Evolutionary conservation across 495 filamentous ascomycete species (phyloP).

Genomic region (Lasiosphaeria ovina): DNA sequence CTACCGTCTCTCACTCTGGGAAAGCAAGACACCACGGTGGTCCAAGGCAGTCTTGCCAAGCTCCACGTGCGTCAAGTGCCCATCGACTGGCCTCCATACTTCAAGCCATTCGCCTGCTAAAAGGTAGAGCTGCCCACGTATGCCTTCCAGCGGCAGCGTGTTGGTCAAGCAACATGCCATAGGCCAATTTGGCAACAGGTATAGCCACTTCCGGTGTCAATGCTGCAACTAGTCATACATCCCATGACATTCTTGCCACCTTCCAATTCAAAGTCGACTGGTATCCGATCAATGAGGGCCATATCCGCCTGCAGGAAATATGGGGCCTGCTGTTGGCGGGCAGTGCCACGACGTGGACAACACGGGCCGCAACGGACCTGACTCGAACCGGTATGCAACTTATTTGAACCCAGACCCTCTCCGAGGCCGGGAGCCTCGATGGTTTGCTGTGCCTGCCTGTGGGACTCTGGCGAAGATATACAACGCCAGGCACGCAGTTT

Average conservation of each 20-base stretch:
- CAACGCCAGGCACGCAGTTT: conserved; percentile 15
- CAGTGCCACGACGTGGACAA: background rate
- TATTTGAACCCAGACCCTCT: background rate
- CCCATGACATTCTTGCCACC: background rate
- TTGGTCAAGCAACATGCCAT: conserved; percentile 1
- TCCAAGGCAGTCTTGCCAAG: conserved; percentile 16
- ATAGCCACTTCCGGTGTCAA: background rate
- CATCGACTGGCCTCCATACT: conserved; percentile 31
- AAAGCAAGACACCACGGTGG: conserved; percentile 8
- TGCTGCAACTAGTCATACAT: background rate
- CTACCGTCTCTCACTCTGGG: conserved; percentile 20
- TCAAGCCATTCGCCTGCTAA: conserved; percentile 25
- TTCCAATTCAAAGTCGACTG: background rate
- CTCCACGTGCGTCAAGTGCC: conserved; percentile 25
- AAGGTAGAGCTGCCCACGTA: conserved; percentile 32
- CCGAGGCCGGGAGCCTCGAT: conserved; percentile 23
- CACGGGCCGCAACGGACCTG: background rate
- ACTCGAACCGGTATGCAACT: background rate
- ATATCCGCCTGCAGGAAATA: background rate
- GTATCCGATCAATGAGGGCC: background rate
- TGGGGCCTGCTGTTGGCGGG: background rate
- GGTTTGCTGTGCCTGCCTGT: conserved; percentile 28
- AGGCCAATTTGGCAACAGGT: conserved; percentile 9
- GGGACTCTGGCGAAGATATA: conserved; percentile 27
- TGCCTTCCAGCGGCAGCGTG: conserved; percentile 30